phyloP scores from a whole-genome alignment of 2,329 filamentous ascomycete species.

The Nothophaeocryptopus gaeumannii region DNA sequence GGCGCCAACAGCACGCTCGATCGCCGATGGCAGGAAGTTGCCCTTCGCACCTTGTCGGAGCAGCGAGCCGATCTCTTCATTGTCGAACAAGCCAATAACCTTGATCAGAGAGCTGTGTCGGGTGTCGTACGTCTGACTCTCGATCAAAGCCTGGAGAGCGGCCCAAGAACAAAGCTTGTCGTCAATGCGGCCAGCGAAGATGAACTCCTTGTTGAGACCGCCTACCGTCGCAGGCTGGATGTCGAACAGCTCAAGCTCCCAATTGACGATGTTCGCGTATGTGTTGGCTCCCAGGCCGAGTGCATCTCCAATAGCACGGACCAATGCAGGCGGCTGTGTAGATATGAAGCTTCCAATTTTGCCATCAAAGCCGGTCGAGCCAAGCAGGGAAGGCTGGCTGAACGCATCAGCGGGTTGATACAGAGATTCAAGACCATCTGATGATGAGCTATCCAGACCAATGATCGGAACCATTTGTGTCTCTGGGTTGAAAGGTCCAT shows the following conservation, averaged over 20 bases:
- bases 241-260: constrained; percentile 96
- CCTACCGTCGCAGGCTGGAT: constrained; percentile 78
- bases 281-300: constrained; percentile 64
- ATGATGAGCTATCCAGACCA: constrained; percentile 65
- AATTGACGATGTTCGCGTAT: constrained; percentile 75
- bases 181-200: constrained; percentile 92
- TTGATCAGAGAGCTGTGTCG: constrained; percentile 68
- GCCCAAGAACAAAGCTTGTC: constrained; percentile 97
- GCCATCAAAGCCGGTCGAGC: constrained; percentile 37
- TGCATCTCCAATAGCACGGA: constrained; percentile 75
- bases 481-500: constrained; percentile 73
- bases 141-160: constrained; percentile 76
- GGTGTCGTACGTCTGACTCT: constrained; percentile 51
- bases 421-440: constrained; percentile 32
- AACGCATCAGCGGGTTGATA: constrained; percentile 30
- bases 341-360: constrained; percentile 66
- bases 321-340: constrained; percentile 80
- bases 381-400: constrained; percentile 45
- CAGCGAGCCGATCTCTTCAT: constrained; percentile 91
- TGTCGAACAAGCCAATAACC: constrained; percentile 90
- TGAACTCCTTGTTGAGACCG: constrained; percentile 87
- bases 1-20: constrained; percentile 77
- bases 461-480: constrained; percentile 94
- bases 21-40: constrained; percentile 78
- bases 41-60: constrained; percentile 85